Base-by-base conservation (phyloP, 1,284 basidiomycete species). In the Trichosporon sp. region DNA sequence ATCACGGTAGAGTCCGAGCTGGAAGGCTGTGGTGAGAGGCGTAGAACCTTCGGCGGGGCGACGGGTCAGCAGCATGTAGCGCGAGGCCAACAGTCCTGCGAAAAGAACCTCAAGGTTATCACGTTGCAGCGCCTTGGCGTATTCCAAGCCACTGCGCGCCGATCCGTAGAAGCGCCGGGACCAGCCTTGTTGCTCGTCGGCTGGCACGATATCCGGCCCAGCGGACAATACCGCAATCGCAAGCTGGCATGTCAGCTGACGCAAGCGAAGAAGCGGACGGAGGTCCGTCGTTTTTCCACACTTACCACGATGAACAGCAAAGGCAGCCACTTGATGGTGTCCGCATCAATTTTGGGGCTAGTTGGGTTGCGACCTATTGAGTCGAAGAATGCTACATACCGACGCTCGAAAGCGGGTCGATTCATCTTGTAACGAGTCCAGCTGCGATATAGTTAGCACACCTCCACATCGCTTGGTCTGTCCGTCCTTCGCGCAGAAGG, bases 351-450 rank as follows among this genome's bases (percentile, higher is more conserved):
- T 37, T 73, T 75, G 1, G 80, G 79, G 58, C 73, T 77, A 3
- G 74, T 73, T 0, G 80, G 78, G 59, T 79, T 75, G 25, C 73
- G 67, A 4, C 73, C 73, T 56, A 80, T 74, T 4, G 74, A 75
- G 58, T 80, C 79, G 70, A 79, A 79, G 68, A 80, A 80, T n/a
- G 71, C 64, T 27, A 70, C 68, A 61, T 79, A 81, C 14, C 75
- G 71, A 8, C 71, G 66, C 67, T 79, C 77, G 65, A 81, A 81
- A 21, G 74, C 72, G 11, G 76, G 73, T 34, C 76, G 73, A 67
- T 81, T 80, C 69, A 81, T 78, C 62, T 81, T 80, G 64, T 81
- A 81, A n/a, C 80, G 68, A 3, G 80, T 81, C 80, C 80, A 81
- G 72, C 79, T 80, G 19, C 5, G 23, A 10, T 1, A 21, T 54